Conservation (phyloP, 75 land plant species). For the Pinus tabuliformis region DNA sequence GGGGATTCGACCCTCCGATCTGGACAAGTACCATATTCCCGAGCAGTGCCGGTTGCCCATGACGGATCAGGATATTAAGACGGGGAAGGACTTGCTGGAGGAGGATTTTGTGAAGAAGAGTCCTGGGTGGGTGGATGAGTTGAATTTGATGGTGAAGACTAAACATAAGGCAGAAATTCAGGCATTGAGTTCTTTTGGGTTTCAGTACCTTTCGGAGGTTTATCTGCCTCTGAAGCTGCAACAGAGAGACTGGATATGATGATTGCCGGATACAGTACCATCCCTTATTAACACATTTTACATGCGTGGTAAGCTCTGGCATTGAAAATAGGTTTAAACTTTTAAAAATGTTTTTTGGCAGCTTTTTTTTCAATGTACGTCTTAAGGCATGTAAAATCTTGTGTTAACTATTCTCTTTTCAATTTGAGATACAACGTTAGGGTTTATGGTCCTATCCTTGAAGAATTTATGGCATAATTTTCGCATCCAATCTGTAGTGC, state of each 20-base stretch:
- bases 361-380: too few relatives aligned
- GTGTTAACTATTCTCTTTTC: too few relatives aligned
- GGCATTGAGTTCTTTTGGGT: slow-evolving; percentile 81
- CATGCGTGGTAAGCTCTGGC: too few relatives aligned
- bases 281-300: too few relatives aligned
- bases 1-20: slow-evolving; percentile 86
- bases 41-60: slow-evolving; percentile 96
- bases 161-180: slow-evolving; percentile 98
- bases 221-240: slow-evolving; percentile 91
- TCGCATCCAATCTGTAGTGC: too few relatives aligned
- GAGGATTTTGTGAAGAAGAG: slow-evolving; percentile 98
- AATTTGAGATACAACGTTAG: too few relatives aligned
- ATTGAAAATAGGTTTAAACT: too few relatives aligned
- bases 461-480: too few relatives aligned
- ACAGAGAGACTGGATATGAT: slow-evolving; percentile 86
- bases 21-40: slow-evolving; percentile 91
- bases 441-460: too few relatives aligned
- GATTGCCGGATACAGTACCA: too few relatives aligned
- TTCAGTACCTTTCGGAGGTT: slow-evolving; percentile 92
- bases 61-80: slow-evolving; percentile 97
- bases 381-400: too few relatives aligned
- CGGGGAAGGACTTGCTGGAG: slow-evolving; percentile 91
- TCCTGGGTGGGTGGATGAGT: slow-evolving; percentile 83
- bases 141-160: slow-evolving; percentile 90
- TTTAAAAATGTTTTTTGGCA: too few relatives aligned